Conservation (phyloP, 306 rosid species). For the Canavalia ensiformis region DNA sequence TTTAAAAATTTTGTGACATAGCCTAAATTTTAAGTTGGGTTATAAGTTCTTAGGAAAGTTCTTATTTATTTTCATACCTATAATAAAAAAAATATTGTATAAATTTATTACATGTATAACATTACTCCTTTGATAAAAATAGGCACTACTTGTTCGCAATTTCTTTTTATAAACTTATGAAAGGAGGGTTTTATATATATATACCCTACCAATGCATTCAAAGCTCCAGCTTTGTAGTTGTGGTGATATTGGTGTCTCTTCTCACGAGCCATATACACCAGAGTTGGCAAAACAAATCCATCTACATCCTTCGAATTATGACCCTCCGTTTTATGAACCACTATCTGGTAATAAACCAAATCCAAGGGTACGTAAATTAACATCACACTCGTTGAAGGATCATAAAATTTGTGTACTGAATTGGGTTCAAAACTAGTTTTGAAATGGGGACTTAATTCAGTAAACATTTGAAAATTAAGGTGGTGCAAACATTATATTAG, state of each 20-base stretch:
- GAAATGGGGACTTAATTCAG: too few relatives aligned
- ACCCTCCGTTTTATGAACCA: slow-evolving; percentile 70
- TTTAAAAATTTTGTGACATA: too few relatives aligned
- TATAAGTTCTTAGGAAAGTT: too few relatives aligned
- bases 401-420: background rate
- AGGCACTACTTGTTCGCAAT: too few relatives aligned
- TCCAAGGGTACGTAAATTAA: background rate
- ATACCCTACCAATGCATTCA: slow-evolving; percentile 78
- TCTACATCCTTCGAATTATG: slow-evolving; percentile 57
- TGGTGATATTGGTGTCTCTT: slow-evolving; percentile 80
- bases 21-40: too few relatives aligned
- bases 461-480: too few relatives aligned
- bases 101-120: too few relatives aligned
- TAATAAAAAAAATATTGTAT: too few relatives aligned
- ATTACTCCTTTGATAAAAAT: too few relatives aligned
- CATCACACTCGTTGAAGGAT: background rate
- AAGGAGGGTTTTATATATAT: background rate
- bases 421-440: background rate
- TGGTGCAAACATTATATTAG: too few relatives aligned
- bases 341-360: slow-evolving; percentile 53
- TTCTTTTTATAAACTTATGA: background rate
- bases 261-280: slow-evolving; percentile 88
- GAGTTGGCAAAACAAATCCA: slow-evolving; percentile 68
- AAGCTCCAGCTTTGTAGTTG: slow-evolving; percentile 92
- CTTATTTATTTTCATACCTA: too few relatives aligned